Evolutionary conservation across 371 early-diverging fungal species (phyloP), one percentile per base, ranked within the genome.

Genomic region (Vairimorpha ceranae): DNA sequence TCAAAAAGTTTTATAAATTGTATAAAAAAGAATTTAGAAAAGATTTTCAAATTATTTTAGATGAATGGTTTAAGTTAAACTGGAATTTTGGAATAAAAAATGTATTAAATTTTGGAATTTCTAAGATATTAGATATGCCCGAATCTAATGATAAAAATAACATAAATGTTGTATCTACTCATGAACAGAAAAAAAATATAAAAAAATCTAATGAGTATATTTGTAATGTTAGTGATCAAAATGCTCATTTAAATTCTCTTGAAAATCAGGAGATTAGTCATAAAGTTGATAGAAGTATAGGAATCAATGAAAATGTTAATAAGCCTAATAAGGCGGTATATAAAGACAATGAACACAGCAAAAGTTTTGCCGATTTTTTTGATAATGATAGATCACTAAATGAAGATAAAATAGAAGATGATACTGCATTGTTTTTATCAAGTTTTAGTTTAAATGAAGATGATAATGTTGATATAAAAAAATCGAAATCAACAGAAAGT

Each of bases 361-460:
- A 72, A 58, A 72, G 72, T 41, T 72, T 65, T 59, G 72, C 72
- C 4, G 72, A 72, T 43, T 63, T 70, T n/a, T 72, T 72, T 64
- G 45, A 56, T 25, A 29, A 43, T 21, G 46, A 38, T 51, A 36
- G 56, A 33, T 54, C 12, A 38, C 25, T 23, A 23, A 36, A 32
- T 6, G 36, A 64, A n/a, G 32, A n/a, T 3, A 54, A 25, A 30
- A 30, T 25, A 30, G 41, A 38, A 21, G 65, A 72, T 25, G 72
- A 72, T 33, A 54, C 72, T 35, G 29, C 36, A 0, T 8, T 64
- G 12, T 67, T 67, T 52, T 56, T 67, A 15, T 67, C 68, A 41
- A 70, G 14, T 7, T 54, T 35, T 52, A 61, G 17, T 30, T 33
- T 43, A 45, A 54, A 70, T 15, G 64, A 70, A 6, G 54, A 43